Evolutionary conservation across 1,284 basidiomycete genomes (phyloP), one percentile per base, ranked within the genome.

Genomic region (Malassezia furfur): DNA sequence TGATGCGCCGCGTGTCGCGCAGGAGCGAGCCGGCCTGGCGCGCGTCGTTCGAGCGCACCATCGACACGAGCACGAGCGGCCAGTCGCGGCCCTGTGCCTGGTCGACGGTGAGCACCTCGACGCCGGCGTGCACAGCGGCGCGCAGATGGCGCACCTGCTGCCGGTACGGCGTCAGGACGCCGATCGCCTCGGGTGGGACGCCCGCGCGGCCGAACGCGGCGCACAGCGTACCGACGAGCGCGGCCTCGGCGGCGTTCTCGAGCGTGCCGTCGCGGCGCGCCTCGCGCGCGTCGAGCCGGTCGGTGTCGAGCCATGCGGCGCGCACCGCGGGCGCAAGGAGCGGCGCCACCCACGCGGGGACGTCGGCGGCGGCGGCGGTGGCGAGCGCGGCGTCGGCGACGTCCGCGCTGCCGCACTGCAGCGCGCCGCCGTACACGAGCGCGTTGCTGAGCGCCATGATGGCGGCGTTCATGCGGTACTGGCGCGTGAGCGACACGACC

Each of bases 391-490:
- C 80, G 22, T 79, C 77, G 12, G 86, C 85, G 3, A 96, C 83
- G 9, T 77, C 76, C 22, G 83, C 82, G 12, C 81, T 85, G 1
- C 91, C 93, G 68, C 89, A 91, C 38, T 79, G 80, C 46, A 98
- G 79, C 19, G 84, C 80, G 50, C 87, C 82, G 15, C 81, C 77
- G 69, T 98, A 99, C 15, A 96, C 86, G 34, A 98, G 81, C 53
- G 80, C 81, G 74, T 98, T 99, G 5, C 89, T 91, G 11, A 99
- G 78, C 8, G 81, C 72, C 93, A 96, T 98, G 70, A 99, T 96
- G 57, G 94, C 90, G 54, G 82, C 82, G 74, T 93, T 96, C 93
- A 98, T 98, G 50, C 94, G 81, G 73, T 98, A 99, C 72, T 99
- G 93, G 50, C 85, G 80, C 0, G 82, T 81, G 31, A 98, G 80